These are phyloP conservation scores for Podaxis mareebaensis DNA, from an alignment of 768 basidiomycete genomes.

Conservation along the genomic window DNA sequence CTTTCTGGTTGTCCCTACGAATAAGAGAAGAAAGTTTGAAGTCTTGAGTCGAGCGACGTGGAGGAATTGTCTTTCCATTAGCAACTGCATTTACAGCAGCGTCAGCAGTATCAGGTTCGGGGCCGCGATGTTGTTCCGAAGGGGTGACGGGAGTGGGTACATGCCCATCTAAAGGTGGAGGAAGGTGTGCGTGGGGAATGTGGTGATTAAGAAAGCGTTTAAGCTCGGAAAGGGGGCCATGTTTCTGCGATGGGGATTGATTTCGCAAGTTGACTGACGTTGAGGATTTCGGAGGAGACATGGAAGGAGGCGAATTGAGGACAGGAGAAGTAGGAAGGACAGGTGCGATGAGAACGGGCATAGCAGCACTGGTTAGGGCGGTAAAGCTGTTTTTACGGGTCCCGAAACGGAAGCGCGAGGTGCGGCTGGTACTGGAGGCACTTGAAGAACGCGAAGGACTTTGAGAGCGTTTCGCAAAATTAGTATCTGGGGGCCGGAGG, in stretches of 20 bases:
- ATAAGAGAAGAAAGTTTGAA: conserved; percentile 31
- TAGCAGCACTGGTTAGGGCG: conserved; percentile 9
- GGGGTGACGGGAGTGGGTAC: conserved; percentile 17
- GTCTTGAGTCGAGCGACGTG: conserved; percentile 26
- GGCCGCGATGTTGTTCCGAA: conserved; percentile 22
- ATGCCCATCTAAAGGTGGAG: conserved; percentile 26
- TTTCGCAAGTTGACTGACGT: conserved; percentile 18
- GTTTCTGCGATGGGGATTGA: conserved; percentile 35
- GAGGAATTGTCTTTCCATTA: conserved; percentile 24
- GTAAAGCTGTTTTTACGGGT: conserved; percentile 17
- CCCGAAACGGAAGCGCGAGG: conserved; percentile 18
- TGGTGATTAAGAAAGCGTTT: conserved; percentile 95
- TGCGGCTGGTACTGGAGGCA: background rate
- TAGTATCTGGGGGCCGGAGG: conserved; percentile 8
- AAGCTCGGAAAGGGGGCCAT: conserved; percentile 86
- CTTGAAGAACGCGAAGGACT: conserved; percentile 8
- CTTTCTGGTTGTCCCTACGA: conserved; percentile 19
- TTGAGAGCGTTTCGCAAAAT: conserved; percentile 7
- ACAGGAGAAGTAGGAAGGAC: conserved; percentile 14
- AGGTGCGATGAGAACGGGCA: conserved; percentile 16
- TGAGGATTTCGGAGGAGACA: conserved; percentile 19
- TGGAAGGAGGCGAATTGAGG: conserved; percentile 19
- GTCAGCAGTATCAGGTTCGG: conserved; percentile 23
- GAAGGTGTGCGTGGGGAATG: conserved; percentile 59
- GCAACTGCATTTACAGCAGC: conserved; percentile 13